Evolutionary conservation across 2,329 filamentous ascomycete species (phyloP).

Genomic region (Venturiaceae sp.): DNA sequence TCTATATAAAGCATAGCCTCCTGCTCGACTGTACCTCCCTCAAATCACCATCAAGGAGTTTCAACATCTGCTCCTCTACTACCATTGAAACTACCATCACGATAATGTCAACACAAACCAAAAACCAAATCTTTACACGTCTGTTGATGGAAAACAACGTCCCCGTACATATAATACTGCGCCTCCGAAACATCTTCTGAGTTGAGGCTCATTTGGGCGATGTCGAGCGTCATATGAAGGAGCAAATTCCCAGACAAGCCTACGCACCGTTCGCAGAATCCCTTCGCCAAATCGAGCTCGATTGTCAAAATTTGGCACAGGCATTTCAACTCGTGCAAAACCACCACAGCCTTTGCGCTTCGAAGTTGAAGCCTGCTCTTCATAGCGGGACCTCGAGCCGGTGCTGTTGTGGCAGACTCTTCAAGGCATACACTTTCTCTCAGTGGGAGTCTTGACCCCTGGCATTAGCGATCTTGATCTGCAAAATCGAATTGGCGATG

Average conservation of each 20-base stretch:
- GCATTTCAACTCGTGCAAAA: background rate
- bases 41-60: too few relatives aligned
- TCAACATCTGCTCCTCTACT: too few relatives aligned
- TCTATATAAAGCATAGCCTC: too few relatives aligned
- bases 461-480: background rate
- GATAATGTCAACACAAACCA: too few relatives aligned
- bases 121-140: too few relatives aligned
- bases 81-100: too few relatives aligned
- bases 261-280: background rate
- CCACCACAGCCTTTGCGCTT: background rate
- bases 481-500: background rate
- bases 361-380: background rate
- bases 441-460: too few relatives aligned
- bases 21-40: too few relatives aligned
- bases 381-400: background rate
- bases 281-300: background rate
- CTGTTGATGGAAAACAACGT: background rate
- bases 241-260: background rate
- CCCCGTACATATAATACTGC: background rate
- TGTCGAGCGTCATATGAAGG: background rate
- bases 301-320: background rate
- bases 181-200: background rate
- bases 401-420: background rate
- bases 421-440: background rate
- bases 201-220: background rate